Base-by-base conservation (phyloP, 441 rosid genomes). In the Erysimum cheiri region DNA sequence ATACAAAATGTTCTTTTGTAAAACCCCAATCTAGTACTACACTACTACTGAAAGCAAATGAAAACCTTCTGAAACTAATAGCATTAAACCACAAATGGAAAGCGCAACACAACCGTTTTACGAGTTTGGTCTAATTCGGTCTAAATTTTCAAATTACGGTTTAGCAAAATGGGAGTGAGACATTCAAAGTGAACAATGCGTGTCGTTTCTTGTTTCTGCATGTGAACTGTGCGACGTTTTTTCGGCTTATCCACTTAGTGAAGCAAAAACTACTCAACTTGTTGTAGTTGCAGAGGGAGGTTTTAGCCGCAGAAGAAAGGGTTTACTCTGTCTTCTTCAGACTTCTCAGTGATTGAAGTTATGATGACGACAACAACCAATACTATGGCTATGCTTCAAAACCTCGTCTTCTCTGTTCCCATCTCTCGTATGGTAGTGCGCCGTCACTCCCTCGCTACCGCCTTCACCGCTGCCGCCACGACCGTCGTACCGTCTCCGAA, bases 381-480 rank as follows among this genome's bases (percentile, higher is more conserved):
- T 64, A 82, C 87, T 36, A 74, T 82, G 77, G 82, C 87, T 66
- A 64, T 85, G 71, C 82, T 85, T 64, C 85, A 83, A 19, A 83
- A 83, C 17, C 77, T 75, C 24, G 73, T 81, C 79, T 70, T 75
- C 67, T 66, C 90, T 71, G 70, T 68, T 1, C 91, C 93, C 3
- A 57, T 86, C n/a, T 79, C 87, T 12, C 93, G 88, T 49, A 80
- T 82, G 46, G 78, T 69, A 1, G 64, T 49, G 0, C 74, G 83
- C 3, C 80, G 82, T 12, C 78, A 78, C 66, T 77, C 88, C 35
- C 26, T 78, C 56, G 48, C 81, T 63, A 73, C 81, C 56, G 50
- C 60, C 66, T 74, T 77, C 44, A 43, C 77, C 54, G 62, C 86
- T 2, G 35, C 60, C 15, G 43, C 81, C 60, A 29, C 78, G 58